Evolutionary conservation across 495 filamentous ascomycete genomes (phyloP), one percentile per base, ranked within the genome.

Genomic region (Talaromyces trachyspermus): DNA sequence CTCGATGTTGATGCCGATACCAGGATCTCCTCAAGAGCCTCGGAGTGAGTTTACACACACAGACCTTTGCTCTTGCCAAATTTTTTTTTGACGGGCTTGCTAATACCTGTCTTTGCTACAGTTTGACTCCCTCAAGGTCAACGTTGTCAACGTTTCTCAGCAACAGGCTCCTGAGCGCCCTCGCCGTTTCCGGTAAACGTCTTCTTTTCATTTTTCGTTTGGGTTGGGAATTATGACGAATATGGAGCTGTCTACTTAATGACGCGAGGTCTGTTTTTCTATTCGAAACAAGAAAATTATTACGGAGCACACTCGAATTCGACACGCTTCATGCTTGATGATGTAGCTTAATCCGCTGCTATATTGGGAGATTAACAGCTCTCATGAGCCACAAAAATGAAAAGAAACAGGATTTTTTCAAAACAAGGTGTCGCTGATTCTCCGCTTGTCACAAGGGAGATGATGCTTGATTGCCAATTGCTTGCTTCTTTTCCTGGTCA

Each of bases 111-210:
- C 33, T 41, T 39, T 18, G 8, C 20, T 56, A 49, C 62, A 97
- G 91, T 97, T 97, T 78, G 91, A 96, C 71, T 84, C 82, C 54
- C 89, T 97, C 69, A 87, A 90, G 61, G 89, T 95, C 84, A 94
- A 89, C 72, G 86, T 95, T 61, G 81, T 91, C 58, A 68, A 83
- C 53, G 89, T 96, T 54, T 75, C 83, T 58, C 89, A 95, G 75
- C 86, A 87, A 70, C 91, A 95, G 79, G 66, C 72, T 42, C 70
- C 75, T 61, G 88, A 94, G 77, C 83, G 87, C 53, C 84, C 83
- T 49, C 78, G 81, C 50, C 77, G 81, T 60, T 83, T 79, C 65
- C 57, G 62, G 53, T 71, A 69, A 64, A 61, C 59, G 32, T 12
- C 26, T 20, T 47, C 23, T 35, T 47, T 20, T 17, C 11, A 26